Evolutionary conservation across 148 eudicot species (phyloP), one percentile per base, ranked within the genome.

Genomic region (Silene conica): DNA sequence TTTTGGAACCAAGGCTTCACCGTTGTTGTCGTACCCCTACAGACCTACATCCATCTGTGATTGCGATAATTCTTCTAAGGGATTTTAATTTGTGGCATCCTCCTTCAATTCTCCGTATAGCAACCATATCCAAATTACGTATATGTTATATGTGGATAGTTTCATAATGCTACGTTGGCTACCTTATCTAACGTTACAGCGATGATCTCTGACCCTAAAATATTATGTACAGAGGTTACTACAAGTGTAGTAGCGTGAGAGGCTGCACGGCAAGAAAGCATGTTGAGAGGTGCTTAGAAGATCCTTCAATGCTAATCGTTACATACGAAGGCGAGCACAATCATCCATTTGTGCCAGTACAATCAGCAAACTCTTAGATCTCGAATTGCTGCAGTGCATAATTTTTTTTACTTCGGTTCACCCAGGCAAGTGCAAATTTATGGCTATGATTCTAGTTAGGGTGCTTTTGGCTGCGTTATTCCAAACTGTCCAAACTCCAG

Each of bases 221-320:
- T 69, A 64, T 6, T 66, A 46, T 80, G 10, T 82, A 68, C 87
- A 90, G 96, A 86, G 96, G 96, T 71, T 90, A 88, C 85, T 88
- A 90, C 70, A 88, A 90, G 76, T 90, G 95, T 77, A 90, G 96
- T 86, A 88, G 87, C 76, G 74, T 90, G 81, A 83, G 96, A 78
- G 96, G 96, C 66, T 90, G 96, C 78, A 92, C 96, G 0, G 90
- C 95, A 67, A 90, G 96, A 82, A 90, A 90, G 74, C 96, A 90
- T 58, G 96, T 90, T 1, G 96, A 90, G 81, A 86, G 95, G 82
- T 90, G 90, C 81, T 82, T 85, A 80, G 92, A 86, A 68, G 96
- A 90, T 4, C 82, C 92, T 5, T 77, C 92, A 16, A 88, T 90
- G 96, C 92, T 90, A 38, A 86, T 90, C 14, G 90, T 90, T 58